These are phyloP conservation scores for Kwoniella sp. DNA, from an alignment of 768 basidiomycete genomes.

Conservation along the genomic window DNA sequence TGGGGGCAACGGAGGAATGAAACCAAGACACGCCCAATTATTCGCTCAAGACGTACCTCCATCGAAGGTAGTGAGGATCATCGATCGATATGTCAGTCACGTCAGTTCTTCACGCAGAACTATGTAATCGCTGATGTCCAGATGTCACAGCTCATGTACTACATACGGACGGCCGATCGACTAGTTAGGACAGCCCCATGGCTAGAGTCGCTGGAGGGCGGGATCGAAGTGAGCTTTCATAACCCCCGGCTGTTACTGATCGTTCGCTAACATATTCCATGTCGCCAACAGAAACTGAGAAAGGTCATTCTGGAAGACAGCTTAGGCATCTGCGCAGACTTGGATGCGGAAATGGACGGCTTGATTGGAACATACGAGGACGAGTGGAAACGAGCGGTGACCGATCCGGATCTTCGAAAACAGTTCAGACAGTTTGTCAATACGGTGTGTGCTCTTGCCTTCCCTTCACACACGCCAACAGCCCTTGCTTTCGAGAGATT, in stretches of 20 bases:
- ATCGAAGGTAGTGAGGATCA: conserved; percentile 64
- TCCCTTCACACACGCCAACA: too few relatives aligned
- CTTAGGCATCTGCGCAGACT: conserved; percentile 69
- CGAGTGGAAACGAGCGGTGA: conserved; percentile 70
- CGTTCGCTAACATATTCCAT: neutral
- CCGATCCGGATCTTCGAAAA: conserved; percentile 60
- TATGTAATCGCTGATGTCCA: neutral
- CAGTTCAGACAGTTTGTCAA: conserved; percentile 70
- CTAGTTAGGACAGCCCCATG: conserved; percentile 73
- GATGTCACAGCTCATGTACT: conserved; percentile 55
- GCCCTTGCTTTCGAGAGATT: too few relatives aligned
- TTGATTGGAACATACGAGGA: conserved; percentile 68
- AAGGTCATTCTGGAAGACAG: conserved; percentile 70
- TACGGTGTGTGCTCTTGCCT: conserved; percentile 58
- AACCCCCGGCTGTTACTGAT: too few relatives aligned
- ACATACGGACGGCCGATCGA: conserved; percentile 72
- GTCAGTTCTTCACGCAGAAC: neutral
- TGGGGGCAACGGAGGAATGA: conserved; percentile 70
- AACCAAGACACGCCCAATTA: conserved; percentile 64
- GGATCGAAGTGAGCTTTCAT: conserved; percentile 59
- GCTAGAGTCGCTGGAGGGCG: conserved; percentile 71
- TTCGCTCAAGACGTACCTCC: conserved; percentile 71
- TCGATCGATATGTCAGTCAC: conserved; percentile 66
- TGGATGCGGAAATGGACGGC: conserved; percentile 69
- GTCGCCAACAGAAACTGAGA: conserved; percentile 59